These are phyloP conservation scores for Starmerella cellae DNA, from an alignment of 805 yeast species.

Conservation along the genomic window DNA sequence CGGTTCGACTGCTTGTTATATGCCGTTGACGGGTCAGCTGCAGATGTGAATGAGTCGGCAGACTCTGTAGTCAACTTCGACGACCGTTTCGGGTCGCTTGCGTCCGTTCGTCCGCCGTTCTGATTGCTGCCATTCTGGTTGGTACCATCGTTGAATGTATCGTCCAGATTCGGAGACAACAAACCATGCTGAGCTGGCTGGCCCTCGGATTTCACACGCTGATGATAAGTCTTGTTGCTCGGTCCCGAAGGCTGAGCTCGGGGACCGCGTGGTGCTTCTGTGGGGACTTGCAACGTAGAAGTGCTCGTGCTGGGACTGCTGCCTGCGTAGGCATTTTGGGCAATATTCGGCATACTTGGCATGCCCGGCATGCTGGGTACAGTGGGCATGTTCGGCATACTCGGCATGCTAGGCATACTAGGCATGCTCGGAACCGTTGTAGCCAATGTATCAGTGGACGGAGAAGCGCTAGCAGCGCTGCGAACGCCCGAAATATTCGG, in stretches of 20 bases:
- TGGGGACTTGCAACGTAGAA: background rate
- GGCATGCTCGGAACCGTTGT: background rate
- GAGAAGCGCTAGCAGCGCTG: background rate
- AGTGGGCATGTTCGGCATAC: background rate
- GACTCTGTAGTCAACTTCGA: slow-evolving; percentile 15
- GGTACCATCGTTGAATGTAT: background rate
- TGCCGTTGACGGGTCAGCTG: slow-evolving; percentile 14
- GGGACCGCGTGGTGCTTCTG: slow-evolving; percentile 4
- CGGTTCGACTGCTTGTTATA: background rate
- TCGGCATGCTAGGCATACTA: background rate
- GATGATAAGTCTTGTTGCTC: slow-evolving; percentile 9
- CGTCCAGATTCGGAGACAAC: slow-evolving; percentile 13
- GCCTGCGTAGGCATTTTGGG: background rate
- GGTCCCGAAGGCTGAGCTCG: slow-evolving; percentile 1
- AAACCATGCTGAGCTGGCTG: slow-evolving; percentile 17
- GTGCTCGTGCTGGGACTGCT: background rate
- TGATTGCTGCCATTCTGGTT: background rate
- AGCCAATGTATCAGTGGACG: background rate
- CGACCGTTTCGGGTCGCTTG: slow-evolving; percentile 1
- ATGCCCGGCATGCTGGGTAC: background rate
- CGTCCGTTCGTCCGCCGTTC: no score
- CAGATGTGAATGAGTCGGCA: slow-evolving; percentile 22
- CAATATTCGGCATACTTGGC: background rate
- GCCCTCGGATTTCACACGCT: background rate
- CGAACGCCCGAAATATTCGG: background rate